Base-by-base conservation (phyloP, 2,329 filamentous ascomycete species). In the Setomelanomma holmii region DNA sequence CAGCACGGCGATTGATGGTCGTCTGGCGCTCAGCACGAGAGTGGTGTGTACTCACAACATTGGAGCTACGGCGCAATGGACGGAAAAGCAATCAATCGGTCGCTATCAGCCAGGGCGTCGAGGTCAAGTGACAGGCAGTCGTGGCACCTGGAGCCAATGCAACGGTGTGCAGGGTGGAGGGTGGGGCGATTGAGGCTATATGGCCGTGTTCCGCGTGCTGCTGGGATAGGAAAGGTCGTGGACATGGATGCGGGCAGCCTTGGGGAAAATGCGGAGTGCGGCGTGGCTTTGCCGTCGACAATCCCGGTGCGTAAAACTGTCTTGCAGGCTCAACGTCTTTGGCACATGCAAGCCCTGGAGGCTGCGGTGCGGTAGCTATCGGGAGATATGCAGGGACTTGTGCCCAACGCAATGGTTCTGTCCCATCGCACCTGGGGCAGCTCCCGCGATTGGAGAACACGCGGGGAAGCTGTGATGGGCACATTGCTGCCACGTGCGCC, bases 1-100 rank as follows among this genome's bases (percentile, higher is more conserved):
- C 49, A 51, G 41, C 49, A 49, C 41, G 21, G 63, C 64, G 63
- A 72, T 67, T 69, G 70, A 65, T 43, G 59, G 55, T 44, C 43
- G 43, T 44, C 24, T 44, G 53, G 58, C 55, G 41, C 50, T 44
- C 51, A 56, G 58, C 54, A 42, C 35, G 38, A 33, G 49, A 35
- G 49, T 35, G 43, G 55, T 50, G 45, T 24, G n/a, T 14, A 73
- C 71, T 74, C 54, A 74, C 71, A 74, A 74, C 71, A 74, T 74
- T 56, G 64, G 58, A 46, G 60, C 56, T 57, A 59, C 59, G 51
- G 61, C 51, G 68, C 64, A 65, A 67, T 63, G 58, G 64, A 52
- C 44, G 45, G 45, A 55, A 23, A 54, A 52, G 60, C 50, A 63
- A 60, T 63, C 56, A 47, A 63, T 54, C 39, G 7, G 16, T 36